Base-by-base conservation (phyloP, 139 green algal species). In the Choricystis sp. region DNA sequence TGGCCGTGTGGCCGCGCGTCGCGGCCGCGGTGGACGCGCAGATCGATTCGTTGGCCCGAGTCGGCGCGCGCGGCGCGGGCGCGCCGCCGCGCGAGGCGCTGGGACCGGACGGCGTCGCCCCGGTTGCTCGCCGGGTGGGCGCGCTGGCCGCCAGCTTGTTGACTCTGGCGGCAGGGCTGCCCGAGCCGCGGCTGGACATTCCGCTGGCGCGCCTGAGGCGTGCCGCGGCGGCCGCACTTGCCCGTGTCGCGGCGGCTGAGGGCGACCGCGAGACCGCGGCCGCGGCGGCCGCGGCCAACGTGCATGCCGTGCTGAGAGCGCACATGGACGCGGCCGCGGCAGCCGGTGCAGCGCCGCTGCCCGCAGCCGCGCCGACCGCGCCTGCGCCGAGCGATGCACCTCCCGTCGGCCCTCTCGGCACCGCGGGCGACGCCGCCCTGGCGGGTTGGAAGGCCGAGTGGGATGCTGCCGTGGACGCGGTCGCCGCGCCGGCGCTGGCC, bases 1-100 rank as follows among this genome's bases (percentile, higher is more conserved):
- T 97, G 61, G 26, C 87, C 63, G 73, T 97, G 30, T 97, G 90
- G 90, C 90, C 90, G 9, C 74, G 84, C 28, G 84, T 97, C 77
- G 98, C 96, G 89, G 79, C 9, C 40, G 9, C 9, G 9, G 9
- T 52, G 40, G 40, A 52, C 40, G 40, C 40, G 16, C 40, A 52
- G 9, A 16, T 16, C 40, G 40, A 52, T 16, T 52, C 40, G 40
- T 16, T 52, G 40, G 40, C 40, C 40, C n/a, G n/a, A n/a, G n/a
- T n/a, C n/a, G n/a, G n/a, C n/a, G n/a, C n/a, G n/a, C n/a, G n/a
- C n/a, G 40, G 9, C 9, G 40, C 40, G 40, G 40, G 40, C 40
- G 9, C 40, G 40, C 40, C 40, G 9, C 9, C 40, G 40, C 40
- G 16, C 40, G 40, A 9, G 40, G 40, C 40, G 40, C 9, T 52